Conservation (phyloP, 2,329 filamentous ascomycete genomes). For the Anthostomella pinea region DNA sequence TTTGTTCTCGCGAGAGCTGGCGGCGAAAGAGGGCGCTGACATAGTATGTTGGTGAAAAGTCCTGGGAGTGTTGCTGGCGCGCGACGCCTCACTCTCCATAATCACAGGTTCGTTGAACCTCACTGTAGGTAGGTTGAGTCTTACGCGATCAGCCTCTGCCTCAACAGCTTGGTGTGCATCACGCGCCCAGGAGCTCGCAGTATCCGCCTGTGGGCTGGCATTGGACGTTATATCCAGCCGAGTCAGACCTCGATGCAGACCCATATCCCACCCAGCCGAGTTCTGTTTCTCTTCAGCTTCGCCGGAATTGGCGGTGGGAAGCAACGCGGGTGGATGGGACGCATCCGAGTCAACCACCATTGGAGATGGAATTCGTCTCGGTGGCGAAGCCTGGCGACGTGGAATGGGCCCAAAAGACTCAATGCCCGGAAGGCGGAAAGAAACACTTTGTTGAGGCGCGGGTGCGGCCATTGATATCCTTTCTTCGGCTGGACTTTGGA, state of each 20-base stretch:
- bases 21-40: slow-evolving; percentile 55
- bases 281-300: slow-evolving; percentile 48
- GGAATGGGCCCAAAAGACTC: slow-evolving; percentile 84
- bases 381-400: slow-evolving; percentile 59
- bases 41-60: slow-evolving; percentile 55
- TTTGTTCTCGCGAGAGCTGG: slow-evolving; percentile 58
- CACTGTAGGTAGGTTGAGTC: slow-evolving; percentile 46
- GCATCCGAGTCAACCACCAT: slow-evolving; percentile 68
- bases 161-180: slow-evolving; percentile 55
- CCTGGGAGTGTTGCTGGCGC: slow-evolving; percentile 17
- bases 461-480: slow-evolving; percentile 46
- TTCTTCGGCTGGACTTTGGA: slow-evolving; percentile 49
- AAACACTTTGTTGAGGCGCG: slow-evolving; percentile 51
- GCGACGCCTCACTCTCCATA: slow-evolving; percentile 20
- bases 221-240: slow-evolving; percentile 59
- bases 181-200: slow-evolving; percentile 53
- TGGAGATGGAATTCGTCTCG: slow-evolving; percentile 65
- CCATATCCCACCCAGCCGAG: slow-evolving; percentile 61
- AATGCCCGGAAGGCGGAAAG: slow-evolving; percentile 78
- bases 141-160: slow-evolving; percentile 51
- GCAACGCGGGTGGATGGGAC: slow-evolving; percentile 35
- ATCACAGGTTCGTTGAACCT: slow-evolving; percentile 51
- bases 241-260: slow-evolving; percentile 63
- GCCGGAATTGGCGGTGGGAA: slow-evolving; percentile 31
- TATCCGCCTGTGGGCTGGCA: slow-evolving; percentile 49